Conservation (phyloP, 192 early-diverging fungal species). For the Coemansia umbellata region DNA sequence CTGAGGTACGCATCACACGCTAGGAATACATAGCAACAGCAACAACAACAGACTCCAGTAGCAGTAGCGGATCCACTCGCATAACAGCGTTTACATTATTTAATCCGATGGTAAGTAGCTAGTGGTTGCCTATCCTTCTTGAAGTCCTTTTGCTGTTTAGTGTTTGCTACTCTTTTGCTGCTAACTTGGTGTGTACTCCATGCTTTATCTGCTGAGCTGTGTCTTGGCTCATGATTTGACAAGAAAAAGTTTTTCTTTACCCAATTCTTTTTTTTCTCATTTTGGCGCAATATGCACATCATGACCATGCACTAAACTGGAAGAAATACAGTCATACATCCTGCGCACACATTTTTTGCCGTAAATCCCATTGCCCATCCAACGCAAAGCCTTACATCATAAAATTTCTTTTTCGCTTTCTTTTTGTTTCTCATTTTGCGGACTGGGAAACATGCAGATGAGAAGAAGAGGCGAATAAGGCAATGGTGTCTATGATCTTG, state of each 20-base stretch:
- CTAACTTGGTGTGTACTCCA: too few relatives aligned
- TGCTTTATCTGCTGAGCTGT: too few relatives aligned
- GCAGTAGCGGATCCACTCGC: too few relatives aligned
- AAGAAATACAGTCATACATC: constrained; percentile 1
- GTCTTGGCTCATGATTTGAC: too few relatives aligned
- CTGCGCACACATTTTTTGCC: constrained; percentile 1
- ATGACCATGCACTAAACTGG: too few relatives aligned
- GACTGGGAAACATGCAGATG: not conserved
- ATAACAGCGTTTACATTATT: not conserved
- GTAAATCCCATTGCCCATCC: too few relatives aligned
- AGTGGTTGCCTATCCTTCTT: not conserved
- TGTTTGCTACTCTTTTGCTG: too few relatives aligned
- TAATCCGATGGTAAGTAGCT: not conserved
- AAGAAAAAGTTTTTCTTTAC: not conserved
- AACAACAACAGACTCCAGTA: not conserved
- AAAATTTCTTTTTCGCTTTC: not conserved
- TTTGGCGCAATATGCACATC: constrained; percentile 1
- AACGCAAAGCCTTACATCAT: too few relatives aligned
- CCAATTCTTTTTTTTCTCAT: not conserved
- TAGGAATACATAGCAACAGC: constrained; percentile 5
- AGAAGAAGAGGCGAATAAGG: not conserved
- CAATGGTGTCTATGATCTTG: constrained; percentile 1
- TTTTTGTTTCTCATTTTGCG: not conserved
- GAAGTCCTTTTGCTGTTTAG: too few relatives aligned
- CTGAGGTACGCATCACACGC: too few relatives aligned